These are phyloP conservation scores for Zasmidium cellare DNA, from an alignment of 2,329 filamentous ascomycete species.

Conservation along the genomic window DNA sequence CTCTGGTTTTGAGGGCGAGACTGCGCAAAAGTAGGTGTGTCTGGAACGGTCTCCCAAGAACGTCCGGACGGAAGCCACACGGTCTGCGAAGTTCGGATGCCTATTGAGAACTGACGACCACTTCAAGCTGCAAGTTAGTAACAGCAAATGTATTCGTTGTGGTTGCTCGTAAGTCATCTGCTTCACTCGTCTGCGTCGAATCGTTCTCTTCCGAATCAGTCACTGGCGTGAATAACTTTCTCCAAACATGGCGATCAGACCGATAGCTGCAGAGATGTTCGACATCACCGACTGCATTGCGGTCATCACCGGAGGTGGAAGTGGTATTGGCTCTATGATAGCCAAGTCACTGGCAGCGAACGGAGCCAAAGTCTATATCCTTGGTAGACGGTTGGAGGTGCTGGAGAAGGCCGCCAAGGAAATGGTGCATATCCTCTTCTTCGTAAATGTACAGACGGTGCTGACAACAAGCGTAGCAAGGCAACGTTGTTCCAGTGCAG, in stretches of 20 bases:
- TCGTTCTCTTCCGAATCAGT: background rate
- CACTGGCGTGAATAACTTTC: too few species aligned
- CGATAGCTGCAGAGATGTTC: background rate
- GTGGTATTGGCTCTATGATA: constrained; percentile 64
- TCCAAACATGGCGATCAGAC: background rate
- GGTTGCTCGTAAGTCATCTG: background rate
- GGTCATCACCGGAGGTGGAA: background rate
- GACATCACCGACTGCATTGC: constrained; percentile 4
- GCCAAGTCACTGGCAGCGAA: constrained; percentile 59
- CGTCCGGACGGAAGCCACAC: too few species aligned
- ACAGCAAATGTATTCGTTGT: background rate
- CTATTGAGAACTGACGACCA: background rate
- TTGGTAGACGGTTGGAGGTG: constrained; percentile 51
- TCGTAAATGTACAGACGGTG: background rate
- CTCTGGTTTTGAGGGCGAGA: too few species aligned
- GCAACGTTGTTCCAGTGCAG: constrained; percentile 28
- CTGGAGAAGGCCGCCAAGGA: constrained; percentile 50
- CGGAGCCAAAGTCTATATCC: constrained; percentile 62
- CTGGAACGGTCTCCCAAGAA: background rate
- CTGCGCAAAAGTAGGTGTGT: background rate
- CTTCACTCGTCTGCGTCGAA: background rate
- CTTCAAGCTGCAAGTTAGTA: background rate
- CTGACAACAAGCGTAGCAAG: background rate
- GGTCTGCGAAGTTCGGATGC: background rate
- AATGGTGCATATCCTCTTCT: background rate